A percentile compares a stretch with the other conserved stretches of the same genome.
Evolutionary conservation across 257 asterid species (phyloP).

Genomic region (Marsdenia floribunda): DNA sequence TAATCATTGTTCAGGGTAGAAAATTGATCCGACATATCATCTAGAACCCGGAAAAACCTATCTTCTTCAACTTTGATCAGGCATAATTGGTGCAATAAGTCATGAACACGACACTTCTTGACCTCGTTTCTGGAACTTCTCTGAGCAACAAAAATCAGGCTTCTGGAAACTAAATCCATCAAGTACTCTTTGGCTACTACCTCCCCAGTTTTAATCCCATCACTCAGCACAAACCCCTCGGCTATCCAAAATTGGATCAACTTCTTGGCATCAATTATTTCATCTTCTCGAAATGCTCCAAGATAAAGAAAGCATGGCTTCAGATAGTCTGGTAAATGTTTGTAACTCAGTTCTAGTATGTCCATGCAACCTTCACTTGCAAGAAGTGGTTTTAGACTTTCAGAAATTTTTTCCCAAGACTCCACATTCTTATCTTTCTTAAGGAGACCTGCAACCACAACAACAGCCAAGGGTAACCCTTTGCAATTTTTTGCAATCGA

Average conservation of each 20-base stretch:
- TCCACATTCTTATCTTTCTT: not conserved
- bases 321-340: too few relatives aligned
- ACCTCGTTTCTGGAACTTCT: too few relatives aligned
- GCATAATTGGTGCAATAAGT: not conserved
- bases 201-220: too few relatives aligned
- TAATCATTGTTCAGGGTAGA: too few relatives aligned
- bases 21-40: too few relatives aligned
- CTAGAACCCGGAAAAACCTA: too few relatives aligned
- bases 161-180: too few relatives aligned
- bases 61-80: not conserved
- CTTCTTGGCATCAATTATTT: not conserved
- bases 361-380: not conserved
- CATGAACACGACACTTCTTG: not conserved
- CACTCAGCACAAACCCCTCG: too few relatives aligned
- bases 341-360: constrained; percentile 2
- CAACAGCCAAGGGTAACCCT: constrained; percentile 10
- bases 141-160: too few relatives aligned
- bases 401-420: not conserved
- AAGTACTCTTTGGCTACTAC: too few relatives aligned
- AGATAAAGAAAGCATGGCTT: too few relatives aligned
- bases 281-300: too few relatives aligned
- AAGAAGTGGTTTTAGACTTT: constrained; percentile 2
- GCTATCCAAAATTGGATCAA: constrained; percentile 9
- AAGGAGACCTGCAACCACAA: not conserved
- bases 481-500: not conserved